Base-by-base conservation (phyloP, 192 early-diverging fungal genomes). In the Gigaspora rosea region DNA sequence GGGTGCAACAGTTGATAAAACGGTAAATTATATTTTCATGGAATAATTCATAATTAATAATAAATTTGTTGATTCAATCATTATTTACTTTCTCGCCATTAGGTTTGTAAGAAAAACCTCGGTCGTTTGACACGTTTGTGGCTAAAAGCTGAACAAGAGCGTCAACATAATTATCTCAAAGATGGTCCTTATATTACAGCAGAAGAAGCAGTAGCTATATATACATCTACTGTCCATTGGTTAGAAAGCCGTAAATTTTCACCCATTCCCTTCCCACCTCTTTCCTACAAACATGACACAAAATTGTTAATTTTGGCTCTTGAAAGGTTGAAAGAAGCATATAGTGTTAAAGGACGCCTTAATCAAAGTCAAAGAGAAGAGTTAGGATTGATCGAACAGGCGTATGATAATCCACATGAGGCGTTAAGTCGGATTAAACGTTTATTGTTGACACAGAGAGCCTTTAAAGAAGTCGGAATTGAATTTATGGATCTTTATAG, bases 281-380 rank as follows among this genome's bases (percentile, higher is more conserved):
- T 99, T 62, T 97, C 95, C n/a, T 99, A 99, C 86, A 99, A 99
- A 86, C 98, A 99, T 80, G 98, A 99, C 75, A 96, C 96, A n/a
- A 99, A 99, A 82, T 86, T 99, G 49, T 85, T 99, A 18, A 95
- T 97, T 76, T 85, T 99, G 73, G 96, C 98, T 47, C 85, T 99
- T 50, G 98, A 99, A 85, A 85, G 94, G 57, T 83, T 99, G 75
- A 96, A 95, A 83, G 96, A 98, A 81, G 94, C 95, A 16, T 96
- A 98, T 69, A 93, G 91, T 79, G 98, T 98, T 16, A 93, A 97
- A 81, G 94, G 95, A 64, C 92, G 96, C 47, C 83, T 99, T 48
- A 99, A 97, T 79, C 93, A 95, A 79, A 94, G 91, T 76, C 97
- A 99, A 86, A 88, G 97, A 76, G 97, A 99, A 81, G 97, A 99